Percentiles rank a stretch among this genome's conserved stretches.
Conservation (phyloP, 225 moss, liverwort and hornwort genomes). For the Pseudoscleropodium purum region DNA sequence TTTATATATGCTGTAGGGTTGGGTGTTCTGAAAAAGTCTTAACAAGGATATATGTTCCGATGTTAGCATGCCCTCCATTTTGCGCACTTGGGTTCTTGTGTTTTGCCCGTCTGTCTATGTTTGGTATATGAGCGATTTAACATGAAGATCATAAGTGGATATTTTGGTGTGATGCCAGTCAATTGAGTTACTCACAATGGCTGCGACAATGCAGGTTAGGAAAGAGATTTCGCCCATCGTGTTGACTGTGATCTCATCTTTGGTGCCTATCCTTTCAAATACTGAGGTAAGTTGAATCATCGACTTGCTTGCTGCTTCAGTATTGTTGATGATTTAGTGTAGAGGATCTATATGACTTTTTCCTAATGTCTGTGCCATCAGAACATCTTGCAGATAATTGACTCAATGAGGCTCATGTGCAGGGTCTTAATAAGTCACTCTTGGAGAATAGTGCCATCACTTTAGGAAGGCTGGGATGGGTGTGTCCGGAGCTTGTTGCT, state of each 20-base stretch:
- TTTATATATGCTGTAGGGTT: background rate
- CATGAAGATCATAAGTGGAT: background rate
- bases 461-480: slow-evolving; percentile 97
- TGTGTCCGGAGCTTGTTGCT: slow-evolving; percentile 98
- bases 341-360: background rate
- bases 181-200: background rate
- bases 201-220: slow-evolving; percentile 55
- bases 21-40: background rate
- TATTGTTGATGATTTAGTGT: background rate
- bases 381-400: slow-evolving; percentile 11
- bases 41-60: background rate
- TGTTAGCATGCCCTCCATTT: background rate
- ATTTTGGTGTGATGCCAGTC: background rate
- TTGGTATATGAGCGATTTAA: background rate
- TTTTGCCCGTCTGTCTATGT: background rate
- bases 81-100: background rate
- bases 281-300: slow-evolving; percentile 50
- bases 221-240: slow-evolving; percentile 95
- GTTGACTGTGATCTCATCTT: slow-evolving; percentile 82
- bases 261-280: slow-evolving; percentile 90
- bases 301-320: background rate
- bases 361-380: background rate
- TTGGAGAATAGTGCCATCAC: slow-evolving; percentile 99
- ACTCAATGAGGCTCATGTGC: slow-evolving; percentile 29
- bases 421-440: slow-evolving; percentile 97